Evolutionary conservation across 768 basidiomycete genomes (phyloP), one percentile per base, ranked within the genome.

Genomic region (Russula virescens): DNA sequence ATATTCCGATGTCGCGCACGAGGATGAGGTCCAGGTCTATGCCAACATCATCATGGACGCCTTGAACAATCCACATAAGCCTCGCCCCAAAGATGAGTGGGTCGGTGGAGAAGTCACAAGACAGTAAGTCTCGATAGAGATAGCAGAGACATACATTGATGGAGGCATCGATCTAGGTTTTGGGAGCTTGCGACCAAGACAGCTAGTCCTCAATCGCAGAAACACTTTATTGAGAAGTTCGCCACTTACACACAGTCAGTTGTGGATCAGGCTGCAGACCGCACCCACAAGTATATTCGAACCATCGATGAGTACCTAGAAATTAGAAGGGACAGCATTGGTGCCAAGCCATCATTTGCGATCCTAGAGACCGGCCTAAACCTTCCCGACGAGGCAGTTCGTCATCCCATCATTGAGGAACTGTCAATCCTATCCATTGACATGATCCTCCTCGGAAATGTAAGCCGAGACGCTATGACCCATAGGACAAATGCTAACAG

Each of bases 41-140:
- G 68, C 53, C 18, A 25, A 71, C 46, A 69, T 71, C 9, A 60
- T 70, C 35, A 67, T 67, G 66, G 68, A 71, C 52, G 69, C 70
- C 51, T 38, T 58, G 55, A 59, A 59, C 19, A 65, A 71, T 55
- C 70, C 70, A 34, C 60, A 67, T 38, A 64, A 23, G 7, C 69
- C 70, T 26, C 63, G 66, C 0, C 67, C 66, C 23, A 51, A 62
- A n/a, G 68, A 40, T 13, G 68, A 70, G 40, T 65, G 61, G 55
- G 34, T 71, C 21, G 64, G 65, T 11, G 70, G 70, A 2, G 68
- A 67, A 57, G 61, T 71, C 4, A 62, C 66, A 19, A 62, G 68
- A 45, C 59, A 66, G 70, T 71, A 56, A 65, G 70, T 28, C 54
- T 21, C 14, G 11, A 5, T 25, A n/a, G 11, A 19, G 21, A 48